Conservation (phyloP, 1,284 basidiomycete genomes). For the Cutaneotrichosporon cutaneum region DNA sequence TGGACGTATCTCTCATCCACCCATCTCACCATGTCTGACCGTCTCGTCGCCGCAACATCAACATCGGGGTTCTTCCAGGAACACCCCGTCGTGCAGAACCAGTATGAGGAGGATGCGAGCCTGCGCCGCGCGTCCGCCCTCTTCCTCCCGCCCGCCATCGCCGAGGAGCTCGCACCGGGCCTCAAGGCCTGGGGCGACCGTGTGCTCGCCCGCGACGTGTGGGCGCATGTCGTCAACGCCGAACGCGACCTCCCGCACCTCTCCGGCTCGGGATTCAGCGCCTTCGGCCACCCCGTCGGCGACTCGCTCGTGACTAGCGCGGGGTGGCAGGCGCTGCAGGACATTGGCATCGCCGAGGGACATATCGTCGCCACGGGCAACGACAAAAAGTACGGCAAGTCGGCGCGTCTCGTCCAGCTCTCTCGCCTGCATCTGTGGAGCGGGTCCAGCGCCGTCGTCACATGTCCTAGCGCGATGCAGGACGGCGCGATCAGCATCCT, state of each 20-base stretch:
- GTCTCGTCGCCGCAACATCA: slow-evolving; percentile 6
- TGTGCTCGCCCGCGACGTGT: slow-evolving; percentile 3
- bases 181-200: slow-evolving; percentile 9
- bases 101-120: slow-evolving; percentile 13
- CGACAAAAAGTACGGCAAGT: slow-evolving; percentile 7
- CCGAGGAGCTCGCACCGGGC: background rate
- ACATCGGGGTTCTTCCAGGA: slow-evolving; percentile 22
- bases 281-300: slow-evolving; percentile 14
- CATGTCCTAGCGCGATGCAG: slow-evolving; percentile 22
- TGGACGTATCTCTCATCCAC: background rate
- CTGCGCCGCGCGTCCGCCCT: slow-evolving; percentile 9
- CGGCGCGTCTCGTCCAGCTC: slow-evolving; percentile 17
- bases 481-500: slow-evolving; percentile 20
- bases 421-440: slow-evolving; percentile 16
- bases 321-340: slow-evolving; percentile 24
- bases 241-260: slow-evolving; percentile 19
- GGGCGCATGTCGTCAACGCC: slow-evolving; percentile 12
- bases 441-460: slow-evolving; percentile 6
- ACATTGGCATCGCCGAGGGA: slow-evolving; percentile 16
- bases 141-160: slow-evolving; percentile 4
- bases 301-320: slow-evolving; percentile 17
- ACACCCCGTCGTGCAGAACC: slow-evolving; percentile 12
- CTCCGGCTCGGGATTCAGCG: slow-evolving; percentile 12
- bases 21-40: background rate
- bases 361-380: slow-evolving; percentile 21